These are phyloP conservation scores for Fereydounia khargensis DNA, from an alignment of 1,284 basidiomycete genomes.

Conservation along the genomic window DNA sequence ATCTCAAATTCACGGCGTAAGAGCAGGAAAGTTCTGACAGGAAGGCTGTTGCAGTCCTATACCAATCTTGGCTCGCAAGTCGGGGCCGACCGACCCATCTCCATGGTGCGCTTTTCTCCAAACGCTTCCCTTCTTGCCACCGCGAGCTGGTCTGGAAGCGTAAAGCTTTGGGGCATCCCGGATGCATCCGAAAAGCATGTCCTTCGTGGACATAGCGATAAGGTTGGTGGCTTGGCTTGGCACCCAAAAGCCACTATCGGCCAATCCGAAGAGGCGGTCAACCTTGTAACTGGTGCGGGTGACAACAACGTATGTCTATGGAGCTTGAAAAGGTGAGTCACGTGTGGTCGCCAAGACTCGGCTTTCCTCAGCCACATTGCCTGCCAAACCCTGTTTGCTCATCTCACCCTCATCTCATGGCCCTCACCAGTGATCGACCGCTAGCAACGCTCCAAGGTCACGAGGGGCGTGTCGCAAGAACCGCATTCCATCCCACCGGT, in stretches of 20 bases:
- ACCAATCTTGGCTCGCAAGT: constrained; percentile 94
- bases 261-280: constrained; percentile 69
- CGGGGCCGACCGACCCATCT: constrained; percentile 90
- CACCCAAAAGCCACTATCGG: constrained; percentile 88
- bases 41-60: constrained; percentile 80
- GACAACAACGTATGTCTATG: constrained; percentile 84
- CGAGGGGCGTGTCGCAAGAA: constrained; percentile 81
- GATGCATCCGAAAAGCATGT: constrained; percentile 57
- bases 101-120: constrained; percentile 90
- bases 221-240: constrained; percentile 94
- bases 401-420: no score
- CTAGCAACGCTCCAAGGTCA: constrained; percentile 82
- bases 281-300: constrained; percentile 85
- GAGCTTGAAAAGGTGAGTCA: constrained; percentile 73
- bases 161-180: constrained; percentile 93
- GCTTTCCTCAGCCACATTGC: no score
- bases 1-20: no score
- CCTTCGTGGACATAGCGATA: constrained; percentile 75
- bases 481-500: constrained; percentile 94
- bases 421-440: constrained; percentile 68
- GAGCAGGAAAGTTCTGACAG: no score
- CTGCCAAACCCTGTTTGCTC: no score
- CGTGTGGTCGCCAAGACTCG: no score
- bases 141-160: constrained; percentile 89
- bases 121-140: constrained; percentile 84